Conservation (phyloP, 495 filamentous ascomycete genomes). For the Hypoxylon lenormandii region DNA sequence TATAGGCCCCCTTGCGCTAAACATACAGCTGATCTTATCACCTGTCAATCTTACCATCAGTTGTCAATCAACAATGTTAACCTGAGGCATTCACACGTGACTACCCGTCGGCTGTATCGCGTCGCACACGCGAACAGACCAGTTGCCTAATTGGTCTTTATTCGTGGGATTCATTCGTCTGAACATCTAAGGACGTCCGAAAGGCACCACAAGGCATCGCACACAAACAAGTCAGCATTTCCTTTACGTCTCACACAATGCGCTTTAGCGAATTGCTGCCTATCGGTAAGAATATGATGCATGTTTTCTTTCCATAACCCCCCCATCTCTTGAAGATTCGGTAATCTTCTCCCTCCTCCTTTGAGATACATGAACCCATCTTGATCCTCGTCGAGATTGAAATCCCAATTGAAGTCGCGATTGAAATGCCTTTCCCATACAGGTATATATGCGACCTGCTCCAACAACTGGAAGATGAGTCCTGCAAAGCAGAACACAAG, state of each 20-base stretch:
- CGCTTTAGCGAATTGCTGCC: slow-evolving; percentile 21
- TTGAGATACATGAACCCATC: background rate
- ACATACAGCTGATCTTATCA: background rate
- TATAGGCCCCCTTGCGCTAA: slow-evolving; percentile 3
- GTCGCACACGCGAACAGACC: slow-evolving; percentile 29
- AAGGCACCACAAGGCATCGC: slow-evolving; percentile 21
- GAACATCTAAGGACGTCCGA: too few relatives aligned
- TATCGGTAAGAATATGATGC: slow-evolving; percentile 1
- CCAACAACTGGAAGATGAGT: slow-evolving; percentile 52
- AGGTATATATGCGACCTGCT: slow-evolving; percentile 52
- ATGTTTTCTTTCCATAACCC: background rate
- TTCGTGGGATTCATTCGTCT: background rate
- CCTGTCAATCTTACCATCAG: background rate
- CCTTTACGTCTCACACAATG: slow-evolving; percentile 14
- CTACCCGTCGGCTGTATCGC: slow-evolving; percentile 37
- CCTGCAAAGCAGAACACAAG: slow-evolving; percentile 49
- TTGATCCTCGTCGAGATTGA: background rate
- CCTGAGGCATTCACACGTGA: slow-evolving; percentile 30
- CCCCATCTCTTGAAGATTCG: background rate
- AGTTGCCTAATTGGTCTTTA: slow-evolving; percentile 15
- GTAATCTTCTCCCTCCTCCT: background rate
- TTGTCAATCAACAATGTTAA: too few relatives aligned
- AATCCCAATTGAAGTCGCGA: background rate
- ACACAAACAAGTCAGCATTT: slow-evolving; percentile 6
- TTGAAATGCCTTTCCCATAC: slow-evolving; percentile 50